A percentile compares a stretch with the other conserved stretches of the same genome.
phyloP scores from a whole-genome alignment of 257 asterid genomes.

The Vinca minor region DNA sequence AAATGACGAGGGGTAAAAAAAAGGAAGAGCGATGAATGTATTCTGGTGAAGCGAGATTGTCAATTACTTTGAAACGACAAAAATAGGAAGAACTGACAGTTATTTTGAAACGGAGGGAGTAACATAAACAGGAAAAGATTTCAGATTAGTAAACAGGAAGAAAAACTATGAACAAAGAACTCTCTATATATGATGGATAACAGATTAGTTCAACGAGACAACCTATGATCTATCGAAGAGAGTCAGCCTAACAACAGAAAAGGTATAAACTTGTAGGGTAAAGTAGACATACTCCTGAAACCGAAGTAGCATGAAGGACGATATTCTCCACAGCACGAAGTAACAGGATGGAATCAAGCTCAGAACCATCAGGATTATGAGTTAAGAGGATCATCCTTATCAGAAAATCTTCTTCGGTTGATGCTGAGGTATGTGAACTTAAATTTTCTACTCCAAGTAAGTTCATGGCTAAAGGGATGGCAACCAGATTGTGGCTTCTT shows the following conservation, averaged over 20 bases:
- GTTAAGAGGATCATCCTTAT: conserved; percentile 41
- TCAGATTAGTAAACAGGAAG: neutral
- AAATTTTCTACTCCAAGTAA: conserved; percentile 15
- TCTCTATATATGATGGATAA: neutral
- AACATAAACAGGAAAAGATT: neutral
- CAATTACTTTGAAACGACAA: too few species aligned
- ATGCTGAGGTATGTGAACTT: conserved; percentile 14
- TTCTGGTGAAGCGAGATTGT: too few species aligned
- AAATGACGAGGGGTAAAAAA: too few species aligned
- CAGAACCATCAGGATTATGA: conserved; percentile 50
- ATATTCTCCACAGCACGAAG: conserved; percentile 36
- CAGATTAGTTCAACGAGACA: neutral
- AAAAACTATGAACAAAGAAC: neutral
- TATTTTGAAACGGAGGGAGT: too few species aligned
- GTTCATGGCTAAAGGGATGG: conserved; percentile 27
- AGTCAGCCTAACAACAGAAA: neutral
- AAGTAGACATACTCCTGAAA: conserved; percentile 20
- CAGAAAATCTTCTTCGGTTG: conserved; percentile 42
- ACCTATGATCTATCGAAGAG: neutral
- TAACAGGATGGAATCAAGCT: conserved; percentile 38
- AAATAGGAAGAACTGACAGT: too few species aligned
- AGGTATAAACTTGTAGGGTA: neutral
- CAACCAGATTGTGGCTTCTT: neutral
- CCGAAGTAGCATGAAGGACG: conserved; percentile 23
- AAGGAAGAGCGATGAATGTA: too few species aligned